Evolutionary conservation across 495 filamentous ascomycete genomes (phyloP).

Genomic region (Pseudevernia furfuracea): DNA sequence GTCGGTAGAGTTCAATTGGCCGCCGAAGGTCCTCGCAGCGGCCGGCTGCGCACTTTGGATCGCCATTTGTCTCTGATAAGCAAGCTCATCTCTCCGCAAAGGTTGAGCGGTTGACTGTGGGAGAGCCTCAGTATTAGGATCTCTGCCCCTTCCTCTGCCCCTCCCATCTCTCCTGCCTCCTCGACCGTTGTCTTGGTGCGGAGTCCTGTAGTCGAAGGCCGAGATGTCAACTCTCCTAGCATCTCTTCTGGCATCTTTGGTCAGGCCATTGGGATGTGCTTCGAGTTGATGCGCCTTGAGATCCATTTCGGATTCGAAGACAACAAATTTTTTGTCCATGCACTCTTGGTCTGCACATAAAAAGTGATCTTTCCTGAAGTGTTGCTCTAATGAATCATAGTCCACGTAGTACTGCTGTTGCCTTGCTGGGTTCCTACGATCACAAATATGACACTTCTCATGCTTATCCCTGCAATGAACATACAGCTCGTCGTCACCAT

Average conservation of each 20-base stretch:
- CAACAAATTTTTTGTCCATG: conserved; percentile 94
- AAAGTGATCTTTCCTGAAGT: conserved; percentile 85
- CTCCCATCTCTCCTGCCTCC: conserved; percentile 46
- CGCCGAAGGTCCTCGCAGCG: conserved; percentile 71
- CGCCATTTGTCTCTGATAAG: conserved; percentile 87
- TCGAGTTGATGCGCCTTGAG: conserved; percentile 81
- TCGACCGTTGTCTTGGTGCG: conserved; percentile 60
- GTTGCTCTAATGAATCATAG: conserved; percentile 72
- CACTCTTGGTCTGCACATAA: conserved; percentile 79
- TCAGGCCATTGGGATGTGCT: conserved; percentile 63
- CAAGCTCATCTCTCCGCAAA: conserved; percentile 76
- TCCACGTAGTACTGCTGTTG: conserved; percentile 84
- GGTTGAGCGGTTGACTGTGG: conserved; percentile 76
- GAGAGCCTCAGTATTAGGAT: conserved; percentile 71
- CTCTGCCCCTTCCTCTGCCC: conserved; percentile 57
- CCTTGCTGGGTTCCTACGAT: conserved; percentile 57
- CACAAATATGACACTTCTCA: conserved; percentile 92
- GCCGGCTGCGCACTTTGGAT: conserved; percentile 79
- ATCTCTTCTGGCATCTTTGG: conserved; percentile 79
- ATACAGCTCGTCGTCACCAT: conserved; percentile 92
- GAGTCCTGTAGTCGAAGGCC: conserved; percentile 66
- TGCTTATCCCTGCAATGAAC: conserved; percentile 86
- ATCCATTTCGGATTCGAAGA: conserved; percentile 90
- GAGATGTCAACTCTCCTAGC: conserved; percentile 82
- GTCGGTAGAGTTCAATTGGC: conserved; percentile 57